phyloP scores from a whole-genome alignment of 768 basidiomycete genomes.

The Russula compacta region DNA sequence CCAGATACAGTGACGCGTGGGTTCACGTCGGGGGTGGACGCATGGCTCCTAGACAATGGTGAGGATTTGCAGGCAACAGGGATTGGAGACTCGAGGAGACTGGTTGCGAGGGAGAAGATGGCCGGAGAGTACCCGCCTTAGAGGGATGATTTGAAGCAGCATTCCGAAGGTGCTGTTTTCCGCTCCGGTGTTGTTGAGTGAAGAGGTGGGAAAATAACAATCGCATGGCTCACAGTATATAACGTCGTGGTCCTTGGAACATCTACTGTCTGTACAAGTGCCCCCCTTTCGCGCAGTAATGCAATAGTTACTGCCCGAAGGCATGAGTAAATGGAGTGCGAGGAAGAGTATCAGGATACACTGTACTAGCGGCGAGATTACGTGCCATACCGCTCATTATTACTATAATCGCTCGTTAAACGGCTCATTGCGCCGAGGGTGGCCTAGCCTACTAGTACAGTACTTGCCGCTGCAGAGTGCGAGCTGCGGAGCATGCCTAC shows the following conservation, averaged over 20 bases:
- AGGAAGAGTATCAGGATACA: background rate
- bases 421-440: no score
- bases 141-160: background rate
- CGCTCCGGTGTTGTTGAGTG: background rate
- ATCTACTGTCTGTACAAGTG: background rate
- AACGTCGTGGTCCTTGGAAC: background rate
- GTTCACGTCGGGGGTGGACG: no score
- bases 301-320: background rate
- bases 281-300: background rate
- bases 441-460: no score
- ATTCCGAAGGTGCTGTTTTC: background rate
- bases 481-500: no score
- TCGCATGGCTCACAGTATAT: constrained; percentile 21
- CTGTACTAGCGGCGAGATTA: no score
- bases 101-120: background rate
- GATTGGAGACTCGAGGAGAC: background rate
- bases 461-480: no score
- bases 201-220: background rate
- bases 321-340: background rate
- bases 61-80: background rate
- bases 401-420: no score
- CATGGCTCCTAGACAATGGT: no score
- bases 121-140: background rate
- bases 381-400: no score
- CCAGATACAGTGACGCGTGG: no score